Evolutionary conservation across 2,329 filamentous ascomycete genomes (phyloP).

Genomic region (Rutstroemia sp.): DNA sequence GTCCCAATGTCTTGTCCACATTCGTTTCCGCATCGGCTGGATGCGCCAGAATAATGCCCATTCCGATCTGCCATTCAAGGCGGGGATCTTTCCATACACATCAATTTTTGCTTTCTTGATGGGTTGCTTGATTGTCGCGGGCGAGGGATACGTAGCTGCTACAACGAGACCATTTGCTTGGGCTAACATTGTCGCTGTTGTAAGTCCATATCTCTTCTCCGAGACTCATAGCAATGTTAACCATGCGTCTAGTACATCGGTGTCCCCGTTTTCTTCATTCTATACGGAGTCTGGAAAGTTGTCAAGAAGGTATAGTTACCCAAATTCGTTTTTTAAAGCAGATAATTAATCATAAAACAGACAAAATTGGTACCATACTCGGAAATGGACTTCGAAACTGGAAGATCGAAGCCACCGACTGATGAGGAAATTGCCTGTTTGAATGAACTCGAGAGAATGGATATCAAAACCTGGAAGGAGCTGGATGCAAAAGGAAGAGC

Average conservation of each 20-base stretch:
- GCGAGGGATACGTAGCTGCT: neutral
- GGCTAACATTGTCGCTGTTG: neutral
- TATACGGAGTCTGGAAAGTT: conserved; percentile 50
- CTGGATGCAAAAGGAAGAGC: neutral
- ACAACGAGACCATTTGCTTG: conserved; percentile 3
- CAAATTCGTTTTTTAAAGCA: neutral
- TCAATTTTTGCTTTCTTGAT: conserved; percentile 45
- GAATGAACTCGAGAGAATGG: neutral
- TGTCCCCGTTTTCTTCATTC: conserved; percentile 50
- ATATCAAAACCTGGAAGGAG: neutral
- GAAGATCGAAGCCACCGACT: neutral
- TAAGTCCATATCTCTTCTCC: neutral
- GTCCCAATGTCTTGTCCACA: conserved; percentile 60
- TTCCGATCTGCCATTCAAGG: conserved; percentile 48
- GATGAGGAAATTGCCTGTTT: neutral
- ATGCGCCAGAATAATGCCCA: conserved; percentile 45
- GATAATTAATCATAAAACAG: neutral
- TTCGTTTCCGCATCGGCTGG: conserved; percentile 63
- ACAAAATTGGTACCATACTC: conserved; percentile 1
- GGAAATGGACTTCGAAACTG: neutral
- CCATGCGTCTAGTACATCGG: conserved; percentile 10
- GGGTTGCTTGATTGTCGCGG: neutral
- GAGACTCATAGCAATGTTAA: neutral
- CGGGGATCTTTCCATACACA: conserved; percentile 47
- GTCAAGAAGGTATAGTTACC: neutral